Percentiles rank a stretch among this genome's conserved stretches.
These are phyloP conservation scores for Populus tremula DNA, from an alignment of 345 rosid genomes.

Conservation along the genomic window DNA sequence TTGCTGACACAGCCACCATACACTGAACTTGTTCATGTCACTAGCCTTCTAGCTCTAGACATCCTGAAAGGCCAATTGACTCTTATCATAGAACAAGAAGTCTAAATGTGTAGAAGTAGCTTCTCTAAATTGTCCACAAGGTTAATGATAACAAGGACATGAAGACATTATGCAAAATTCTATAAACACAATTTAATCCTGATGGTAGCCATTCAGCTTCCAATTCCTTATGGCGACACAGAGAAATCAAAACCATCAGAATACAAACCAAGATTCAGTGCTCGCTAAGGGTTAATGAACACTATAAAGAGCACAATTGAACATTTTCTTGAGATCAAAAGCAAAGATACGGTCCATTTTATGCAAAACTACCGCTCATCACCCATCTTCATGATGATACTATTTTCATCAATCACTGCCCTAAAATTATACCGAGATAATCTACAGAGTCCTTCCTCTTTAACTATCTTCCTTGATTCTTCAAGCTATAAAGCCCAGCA, in stretches of 20 bases:
- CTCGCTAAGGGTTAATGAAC: neutral
- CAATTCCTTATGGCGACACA: neutral
- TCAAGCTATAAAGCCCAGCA: neutral
- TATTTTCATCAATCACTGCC: neutral
- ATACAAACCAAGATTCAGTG: neutral
- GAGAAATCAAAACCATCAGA: neutral
- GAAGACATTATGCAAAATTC: neutral
- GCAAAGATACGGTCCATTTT: neutral
- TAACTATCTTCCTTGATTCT: neutral
- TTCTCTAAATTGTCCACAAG: neutral
- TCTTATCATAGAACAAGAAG: neutral
- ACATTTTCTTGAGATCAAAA: neutral
- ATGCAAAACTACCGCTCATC: neutral
- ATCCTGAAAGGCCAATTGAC: neutral
- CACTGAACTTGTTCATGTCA: neutral
- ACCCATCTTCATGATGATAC: neutral
- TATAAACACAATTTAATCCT: neutral
- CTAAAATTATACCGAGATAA: neutral
- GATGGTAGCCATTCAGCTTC: neutral
- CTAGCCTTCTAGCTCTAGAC: neutral
- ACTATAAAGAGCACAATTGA: neutral
- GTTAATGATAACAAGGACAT: neutral
- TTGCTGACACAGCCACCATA: neutral
- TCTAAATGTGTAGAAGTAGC: neutral
- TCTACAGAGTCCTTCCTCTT: neutral